Conservation (phyloP, 768 basidiomycete species). For the Mycena venus region DNA sequence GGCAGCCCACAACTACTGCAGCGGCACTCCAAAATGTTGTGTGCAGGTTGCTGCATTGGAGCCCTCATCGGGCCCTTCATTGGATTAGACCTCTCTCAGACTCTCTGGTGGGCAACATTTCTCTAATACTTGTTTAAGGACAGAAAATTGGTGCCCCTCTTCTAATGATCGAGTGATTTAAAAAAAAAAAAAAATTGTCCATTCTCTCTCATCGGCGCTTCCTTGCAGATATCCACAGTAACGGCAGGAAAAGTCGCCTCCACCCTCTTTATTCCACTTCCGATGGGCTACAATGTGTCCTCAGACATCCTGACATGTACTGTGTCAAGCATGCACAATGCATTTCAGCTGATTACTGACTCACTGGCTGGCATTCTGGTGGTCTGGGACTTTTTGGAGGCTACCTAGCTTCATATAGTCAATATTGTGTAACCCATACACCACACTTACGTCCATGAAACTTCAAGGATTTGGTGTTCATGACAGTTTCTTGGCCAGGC, state of each 20-base stretch:
- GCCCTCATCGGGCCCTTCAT: constrained; percentile 48
- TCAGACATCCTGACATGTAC: constrained; percentile 78
- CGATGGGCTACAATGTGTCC: constrained; percentile 48
- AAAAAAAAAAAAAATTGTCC: constrained; percentile 11
- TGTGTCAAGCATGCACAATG: constrained; percentile 85
- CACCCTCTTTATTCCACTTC: constrained; percentile 73
- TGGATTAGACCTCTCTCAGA: constrained; percentile 82
- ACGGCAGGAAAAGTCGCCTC: constrained; percentile 84
- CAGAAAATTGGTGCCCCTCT: constrained; percentile 74
- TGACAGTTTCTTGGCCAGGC: constrained; percentile 67
- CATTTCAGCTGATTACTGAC: constrained; percentile 90
- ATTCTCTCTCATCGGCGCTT: constrained; percentile 87
- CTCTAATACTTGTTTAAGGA: constrained; percentile 91
- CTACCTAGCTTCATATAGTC: constrained; percentile 80
- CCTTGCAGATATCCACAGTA: constrained; percentile 89
- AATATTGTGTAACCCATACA: constrained; percentile 78
- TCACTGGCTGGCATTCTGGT: constrained; percentile 87
- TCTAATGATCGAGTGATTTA: constrained; percentile 24
- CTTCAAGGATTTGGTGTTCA: constrained; percentile 78
- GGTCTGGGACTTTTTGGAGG: constrained; percentile 97
- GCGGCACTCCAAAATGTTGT: constrained; percentile 39
- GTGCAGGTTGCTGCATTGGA: constrained; percentile 20
- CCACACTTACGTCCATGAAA: constrained; percentile 78
- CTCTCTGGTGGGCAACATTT: constrained; percentile 69
- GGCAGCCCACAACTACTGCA: constrained; percentile 45